Base-by-base conservation (phyloP, 192 early-diverging fungal species). In the Coemansia sp. region DNA sequence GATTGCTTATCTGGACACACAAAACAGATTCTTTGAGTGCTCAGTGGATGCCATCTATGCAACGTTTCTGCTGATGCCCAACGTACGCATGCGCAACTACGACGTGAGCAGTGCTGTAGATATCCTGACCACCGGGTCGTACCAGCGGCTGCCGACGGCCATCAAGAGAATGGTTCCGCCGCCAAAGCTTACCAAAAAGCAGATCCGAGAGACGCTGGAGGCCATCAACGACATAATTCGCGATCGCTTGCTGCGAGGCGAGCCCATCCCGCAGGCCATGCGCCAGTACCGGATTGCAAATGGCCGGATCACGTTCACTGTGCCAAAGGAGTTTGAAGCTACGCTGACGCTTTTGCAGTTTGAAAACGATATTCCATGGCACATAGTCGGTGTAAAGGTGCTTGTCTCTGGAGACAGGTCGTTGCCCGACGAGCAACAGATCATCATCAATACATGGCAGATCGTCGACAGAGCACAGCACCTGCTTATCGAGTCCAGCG, bases 81-180 rank as follows among this genome's bases (percentile, higher is more conserved):
- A 77, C 42, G 87, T 85, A 52, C 69, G 92, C 36, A 87, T 91
- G 64, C 85, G 91, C 29, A 90, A 88, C 79, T 93, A 87, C 61
- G 94, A 96, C 71, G 84, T 96, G 25, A 64, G 77, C 31, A 94
- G 90, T 20, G 92, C 93, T 0, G 85, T 94, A 8, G 93, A 95
- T 67, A 89, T 96, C 17, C 83, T 96, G 54, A 92, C 91, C 5
- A 90, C 90, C 5, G 92, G 94, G 40, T 85, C 86, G 22, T 96
- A 94, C 66, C 87, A 89, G 54, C 85, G 90, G 5, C 80, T 96
- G 59, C 94, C 94, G 1, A 70, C 76, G 3, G 86, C 87, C 32
- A 89, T 94, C 31, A 89, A 90, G 73, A 89, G 91, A 52, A 73
- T 82, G 8, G 72, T 91, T 31, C 84, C 84, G 10, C 86, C 87